Evolutionary conservation across 345 rosid genomes (phyloP).

Genomic region (Geranium rotundifolium): DNA sequence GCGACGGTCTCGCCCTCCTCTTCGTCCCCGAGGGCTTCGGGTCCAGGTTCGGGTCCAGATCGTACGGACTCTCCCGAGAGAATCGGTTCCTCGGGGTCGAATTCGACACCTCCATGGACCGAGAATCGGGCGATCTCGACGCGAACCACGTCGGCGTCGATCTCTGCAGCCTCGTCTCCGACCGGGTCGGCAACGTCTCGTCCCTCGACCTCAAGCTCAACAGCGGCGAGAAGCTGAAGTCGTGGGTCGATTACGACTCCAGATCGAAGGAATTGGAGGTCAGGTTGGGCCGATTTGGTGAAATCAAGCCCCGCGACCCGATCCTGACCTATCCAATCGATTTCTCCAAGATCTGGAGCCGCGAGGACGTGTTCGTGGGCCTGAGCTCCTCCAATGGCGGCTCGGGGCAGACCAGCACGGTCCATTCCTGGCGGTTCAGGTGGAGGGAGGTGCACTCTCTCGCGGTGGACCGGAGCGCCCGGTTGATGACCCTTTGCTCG

Average conservation of each 20-base stretch:
- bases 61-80: constrained; percentile 22
- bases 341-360: constrained; percentile 31
- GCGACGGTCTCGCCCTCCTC: constrained; percentile 30
- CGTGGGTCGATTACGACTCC: constrained; percentile 50
- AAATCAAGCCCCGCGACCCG: constrained; percentile 29
- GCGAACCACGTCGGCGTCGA: constrained; percentile 23
- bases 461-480: no score
- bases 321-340: constrained; percentile 20
- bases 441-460: constrained; percentile 12
- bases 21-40: constrained; percentile 25
- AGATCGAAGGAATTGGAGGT: constrained; percentile 34
- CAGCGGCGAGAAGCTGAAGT: constrained; percentile 30
- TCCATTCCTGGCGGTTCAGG: constrained; percentile 45
- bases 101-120: constrained; percentile 25
- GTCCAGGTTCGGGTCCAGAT: constrained; percentile 10
- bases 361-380: constrained; percentile 27
- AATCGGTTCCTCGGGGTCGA: constrained; percentile 28
- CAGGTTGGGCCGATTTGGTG: constrained; percentile 30
- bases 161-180: constrained; percentile 21
- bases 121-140: constrained; percentile 22
- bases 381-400: constrained; percentile 23
- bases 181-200: constrained; percentile 19
- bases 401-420: constrained; percentile 14
- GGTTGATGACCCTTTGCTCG: constrained; percentile 15
- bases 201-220: constrained; percentile 17